These are phyloP conservation scores for Talaromyces proteolyticus DNA, from an alignment of 495 filamentous ascomycete species.

Conservation along the genomic window DNA sequence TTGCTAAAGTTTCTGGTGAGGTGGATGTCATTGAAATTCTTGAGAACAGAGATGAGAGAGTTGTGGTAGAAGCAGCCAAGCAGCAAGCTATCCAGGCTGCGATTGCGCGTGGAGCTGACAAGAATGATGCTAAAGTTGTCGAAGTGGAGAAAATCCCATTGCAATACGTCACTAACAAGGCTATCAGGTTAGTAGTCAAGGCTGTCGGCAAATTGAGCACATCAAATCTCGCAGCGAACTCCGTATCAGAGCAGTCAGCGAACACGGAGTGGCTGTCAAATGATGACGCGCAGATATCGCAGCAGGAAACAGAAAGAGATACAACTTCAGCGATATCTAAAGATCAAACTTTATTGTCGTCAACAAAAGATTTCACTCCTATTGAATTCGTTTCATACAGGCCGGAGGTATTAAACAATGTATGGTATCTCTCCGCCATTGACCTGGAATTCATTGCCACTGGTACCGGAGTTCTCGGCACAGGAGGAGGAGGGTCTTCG, in stretches of 20 bases:
- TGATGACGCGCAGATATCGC: not conserved
- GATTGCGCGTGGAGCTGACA: slow-evolving; percentile 28
- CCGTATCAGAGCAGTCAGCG: not conserved
- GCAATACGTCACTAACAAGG: slow-evolving; percentile 29
- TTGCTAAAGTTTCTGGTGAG: slow-evolving; percentile 41
- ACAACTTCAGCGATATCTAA: not conserved
- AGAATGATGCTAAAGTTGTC: slow-evolving; percentile 20
- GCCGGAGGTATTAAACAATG: slow-evolving; percentile 40
- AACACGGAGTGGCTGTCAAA: not conserved
- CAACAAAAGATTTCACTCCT: slow-evolving; percentile 4
- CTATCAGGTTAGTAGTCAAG: slow-evolving; percentile 21
- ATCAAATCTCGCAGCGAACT: not conserved
- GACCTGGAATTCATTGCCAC: slow-evolving; percentile 22
- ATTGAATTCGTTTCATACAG: slow-evolving; percentile 43
- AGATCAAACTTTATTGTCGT: slow-evolving; percentile 1
- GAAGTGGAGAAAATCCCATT: slow-evolving; percentile 29
- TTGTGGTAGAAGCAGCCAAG: slow-evolving; percentile 26
- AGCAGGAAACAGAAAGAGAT: not conserved
- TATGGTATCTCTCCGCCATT: slow-evolving; percentile 17
- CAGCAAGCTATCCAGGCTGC: slow-evolving; percentile 31
- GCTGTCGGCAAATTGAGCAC: slow-evolving; percentile 22
- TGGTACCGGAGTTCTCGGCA: slow-evolving; percentile 16
- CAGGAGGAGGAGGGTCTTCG: slow-evolving; percentile 18
- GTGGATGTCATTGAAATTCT: slow-evolving; percentile 40
- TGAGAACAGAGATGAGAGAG: slow-evolving; percentile 20